Base-by-base conservation (phyloP, 768 basidiomycete species). In the Amanita rubescens region DNA sequence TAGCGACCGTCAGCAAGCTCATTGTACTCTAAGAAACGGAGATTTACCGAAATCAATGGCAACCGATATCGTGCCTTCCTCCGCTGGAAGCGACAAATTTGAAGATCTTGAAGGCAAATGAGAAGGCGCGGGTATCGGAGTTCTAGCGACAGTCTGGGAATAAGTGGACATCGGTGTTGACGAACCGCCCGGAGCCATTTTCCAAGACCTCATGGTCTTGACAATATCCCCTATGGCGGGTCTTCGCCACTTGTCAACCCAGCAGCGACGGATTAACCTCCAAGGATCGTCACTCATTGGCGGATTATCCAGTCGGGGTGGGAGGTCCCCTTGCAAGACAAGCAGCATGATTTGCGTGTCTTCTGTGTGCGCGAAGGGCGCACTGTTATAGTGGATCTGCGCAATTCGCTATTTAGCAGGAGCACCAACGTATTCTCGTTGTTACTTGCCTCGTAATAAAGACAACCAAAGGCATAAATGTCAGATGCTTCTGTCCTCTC, bases 41-140 rank as follows among this genome's bases (percentile, higher is more conserved):
- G n/a, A 67, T 76, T 55, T 58, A 86, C 87, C 88, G 61, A 90
- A 90, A 68, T 91, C 89, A 57, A 91, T 90, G 3, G 88, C 81
- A 17, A 90, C 74, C 9, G 86, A 89, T 70, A 91, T 74, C 63
- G 83, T 88, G n/a, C 87, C 84, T 65, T 90, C 87, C 59, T 88
- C 77, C n/a, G 64, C 57, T 22, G 62, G 57, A 12, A 61, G 57
- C 6, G 63, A 60, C 19, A 57, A 56, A 2, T 62, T 60, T 38
- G 56, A 55, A 20, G 62, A 63, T 45, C 49, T 44, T 48, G 51
- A 27, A 22, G 62, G 62, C 27, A 49, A 3, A 3, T 12, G 33
- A 67, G 57, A 49, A 63, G 59, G 49, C n/a, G n/a, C n/a, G n/a
- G n/a, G n/a, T n/a, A n/a, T n/a, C n/a, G n/a, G n/a, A n/a, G n/a